A percentile compares a stretch with the other conserved stretches of the same genome.
Evolutionary conservation across 2,329 filamentous ascomycete species (phyloP).

Genomic region (Stagonosporopsis rhizophila): DNA sequence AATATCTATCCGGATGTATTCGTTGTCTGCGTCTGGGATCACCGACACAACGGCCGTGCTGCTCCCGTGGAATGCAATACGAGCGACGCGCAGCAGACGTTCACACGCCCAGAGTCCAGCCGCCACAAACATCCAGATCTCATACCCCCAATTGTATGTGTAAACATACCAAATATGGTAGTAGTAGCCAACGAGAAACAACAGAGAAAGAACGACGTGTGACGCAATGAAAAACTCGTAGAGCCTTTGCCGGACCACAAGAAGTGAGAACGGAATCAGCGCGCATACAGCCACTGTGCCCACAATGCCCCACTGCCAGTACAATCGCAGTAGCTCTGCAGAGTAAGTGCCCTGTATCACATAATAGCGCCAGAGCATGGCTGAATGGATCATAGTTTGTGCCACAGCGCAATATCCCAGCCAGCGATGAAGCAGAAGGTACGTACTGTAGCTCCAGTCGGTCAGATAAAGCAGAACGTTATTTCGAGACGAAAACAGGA

Average conservation of each 20-base stretch:
- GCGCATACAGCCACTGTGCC: conserved; percentile 38
- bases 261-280: conserved; percentile 31
- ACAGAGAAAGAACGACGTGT: conserved; percentile 34
- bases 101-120: conserved; percentile 57
- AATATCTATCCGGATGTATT: background rate
- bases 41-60: background rate
- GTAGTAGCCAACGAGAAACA: conserved; percentile 40
- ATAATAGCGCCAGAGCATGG: background rate
- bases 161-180: conserved; percentile 46
- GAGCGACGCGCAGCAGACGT: conserved; percentile 46
- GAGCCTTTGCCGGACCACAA: conserved; percentile 34
- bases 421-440: conserved; percentile 45
- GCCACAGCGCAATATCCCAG: conserved; percentile 25
- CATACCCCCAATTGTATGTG: conserved; percentile 46
- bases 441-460: conserved; percentile 48
- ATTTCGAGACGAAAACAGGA: conserved; percentile 33
- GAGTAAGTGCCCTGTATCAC: conserved; percentile 12
- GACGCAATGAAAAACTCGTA: conserved; percentile 32
- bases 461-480: conserved; percentile 47
- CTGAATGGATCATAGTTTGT: conserved; percentile 24
- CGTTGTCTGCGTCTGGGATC: background rate
- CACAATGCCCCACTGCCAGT: conserved; percentile 49
- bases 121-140: conserved; percentile 55
- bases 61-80: background rate
- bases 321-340: conserved; percentile 25